These are phyloP conservation scores for Phialocephala sp. DNA, from an alignment of 2,329 filamentous ascomycete genomes.

Conservation along the genomic window DNA sequence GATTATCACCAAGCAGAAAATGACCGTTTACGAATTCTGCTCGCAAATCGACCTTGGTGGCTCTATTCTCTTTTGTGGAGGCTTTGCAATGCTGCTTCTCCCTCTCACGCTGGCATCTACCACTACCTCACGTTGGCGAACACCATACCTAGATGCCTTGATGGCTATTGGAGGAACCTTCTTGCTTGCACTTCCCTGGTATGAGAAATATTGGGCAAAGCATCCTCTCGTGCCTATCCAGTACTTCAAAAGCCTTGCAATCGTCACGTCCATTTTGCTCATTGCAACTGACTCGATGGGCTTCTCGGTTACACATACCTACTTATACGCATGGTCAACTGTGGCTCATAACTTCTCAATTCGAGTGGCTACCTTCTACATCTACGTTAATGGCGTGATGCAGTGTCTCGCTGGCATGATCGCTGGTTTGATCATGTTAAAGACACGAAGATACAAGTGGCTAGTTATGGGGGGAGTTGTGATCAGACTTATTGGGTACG, in stretches of 20 bases:
- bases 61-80: slow-evolving; percentile 52
- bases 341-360: slow-evolving; percentile 50
- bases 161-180: slow-evolving; percentile 50
- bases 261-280: slow-evolving; percentile 49
- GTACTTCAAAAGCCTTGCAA: slow-evolving; percentile 52
- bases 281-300: slow-evolving; percentile 51
- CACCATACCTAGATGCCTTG: slow-evolving; percentile 51
- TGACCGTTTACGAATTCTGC: slow-evolving; percentile 44
- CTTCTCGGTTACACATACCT: slow-evolving; percentile 53
- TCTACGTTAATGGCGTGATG: slow-evolving; percentile 45
- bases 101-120: slow-evolving; percentile 53
- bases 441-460: slow-evolving; percentile 53
- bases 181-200: slow-evolving; percentile 52
- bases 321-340: slow-evolving; percentile 54
- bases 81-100: slow-evolving; percentile 54
- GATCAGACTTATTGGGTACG: slow-evolving; percentile 54
- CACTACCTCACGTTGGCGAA: slow-evolving; percentile 43
- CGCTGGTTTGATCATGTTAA: slow-evolving; percentile 50
- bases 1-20: slow-evolving; percentile 43
- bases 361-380: slow-evolving; percentile 46
- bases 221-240: slow-evolving; percentile 52
- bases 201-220: slow-evolving; percentile 52
- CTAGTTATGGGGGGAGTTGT: slow-evolving; percentile 48
- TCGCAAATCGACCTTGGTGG: slow-evolving; percentile 50
- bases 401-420: slow-evolving; percentile 50